These are phyloP conservation scores for Plectosphaerella sp. DNA, from an alignment of 2,329 filamentous ascomycete species.

Conservation along the genomic window DNA sequence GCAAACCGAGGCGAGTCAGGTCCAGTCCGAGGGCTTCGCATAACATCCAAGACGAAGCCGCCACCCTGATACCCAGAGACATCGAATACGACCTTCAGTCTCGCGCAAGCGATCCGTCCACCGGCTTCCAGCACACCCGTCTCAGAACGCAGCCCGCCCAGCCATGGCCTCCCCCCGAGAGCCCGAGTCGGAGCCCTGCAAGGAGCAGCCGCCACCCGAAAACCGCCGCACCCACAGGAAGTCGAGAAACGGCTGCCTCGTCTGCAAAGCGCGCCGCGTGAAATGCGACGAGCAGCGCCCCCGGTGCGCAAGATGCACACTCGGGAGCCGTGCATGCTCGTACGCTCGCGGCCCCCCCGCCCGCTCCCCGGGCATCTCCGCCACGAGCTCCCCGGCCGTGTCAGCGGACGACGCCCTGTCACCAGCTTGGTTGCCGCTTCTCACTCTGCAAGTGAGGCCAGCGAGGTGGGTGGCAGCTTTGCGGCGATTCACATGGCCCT, in stretches of 20 bases:
- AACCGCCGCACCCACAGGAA: constrained; percentile 1
- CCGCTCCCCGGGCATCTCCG: neutral
- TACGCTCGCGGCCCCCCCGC: constrained; percentile 5
- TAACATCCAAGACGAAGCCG: too few species aligned
- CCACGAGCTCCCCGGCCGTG: neutral
- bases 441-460: neutral
- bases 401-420: too few species aligned
- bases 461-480: neutral
- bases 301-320: constrained; percentile 33
- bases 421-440: neutral
- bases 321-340: constrained; percentile 14
- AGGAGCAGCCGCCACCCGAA: too few species aligned
- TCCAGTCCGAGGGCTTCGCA: too few species aligned
- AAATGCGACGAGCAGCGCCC: constrained; percentile 43
- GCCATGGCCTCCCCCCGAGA: too few species aligned
- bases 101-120: too few species aligned
- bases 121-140: too few species aligned
- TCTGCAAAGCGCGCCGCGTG: constrained; percentile 35
- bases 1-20: too few species aligned
- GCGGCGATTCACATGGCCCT: constrained; percentile 6
- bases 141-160: too few species aligned
- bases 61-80: too few species aligned
- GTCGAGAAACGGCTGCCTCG: constrained; percentile 21
- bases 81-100: too few species aligned
- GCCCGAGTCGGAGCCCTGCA: too few species aligned